Conservation (phyloP, 352 stramenopile species). For the Pythium phragmiticola region DNA sequence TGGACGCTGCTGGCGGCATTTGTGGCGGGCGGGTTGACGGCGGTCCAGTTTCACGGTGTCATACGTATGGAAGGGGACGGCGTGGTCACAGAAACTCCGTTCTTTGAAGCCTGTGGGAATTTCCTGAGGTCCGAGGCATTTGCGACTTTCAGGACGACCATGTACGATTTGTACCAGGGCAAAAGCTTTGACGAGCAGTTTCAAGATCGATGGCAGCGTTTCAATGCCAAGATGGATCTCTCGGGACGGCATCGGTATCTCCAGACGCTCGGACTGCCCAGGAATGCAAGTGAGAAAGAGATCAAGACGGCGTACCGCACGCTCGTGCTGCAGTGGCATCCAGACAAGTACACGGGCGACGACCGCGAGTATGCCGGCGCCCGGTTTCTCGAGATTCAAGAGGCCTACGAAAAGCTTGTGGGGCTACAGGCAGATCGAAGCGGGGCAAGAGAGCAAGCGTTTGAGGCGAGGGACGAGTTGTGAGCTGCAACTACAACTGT, state of each 20-base stretch:
- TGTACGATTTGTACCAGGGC: constrained; percentile 13
- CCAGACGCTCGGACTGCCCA: constrained; percentile 17
- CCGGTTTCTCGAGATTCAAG: constrained; percentile 30
- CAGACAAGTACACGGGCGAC: constrained; percentile 27
- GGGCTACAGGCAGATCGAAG: neutral
- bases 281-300: constrained; percentile 7
- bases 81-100: neutral
- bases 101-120: constrained; percentile 20
- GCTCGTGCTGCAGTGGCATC: constrained; percentile 30
- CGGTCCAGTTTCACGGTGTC: constrained; percentile 13
- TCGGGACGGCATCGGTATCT: constrained; percentile 23
- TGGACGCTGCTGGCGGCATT: constrained; percentile 12
- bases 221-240: constrained; percentile 24
- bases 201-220: constrained; percentile 15
- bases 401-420: constrained; percentile 30
- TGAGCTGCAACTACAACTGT: too few relatives aligned
- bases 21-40: neutral
- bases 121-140: constrained; percentile 19
- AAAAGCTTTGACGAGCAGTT: constrained; percentile 19
- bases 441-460: too few relatives aligned
- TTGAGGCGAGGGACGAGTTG: too few relatives aligned
- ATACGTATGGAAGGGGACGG: constrained; percentile 17
- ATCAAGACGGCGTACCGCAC: constrained; percentile 27
- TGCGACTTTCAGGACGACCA: constrained; percentile 3
- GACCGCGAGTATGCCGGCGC: constrained; percentile 16